A percentile compares a stretch with the other conserved stretches of the same genome.
phyloP scores from a whole-genome alignment of 176 grass and related monocot genomes.

The Musa schizocarpa region DNA sequence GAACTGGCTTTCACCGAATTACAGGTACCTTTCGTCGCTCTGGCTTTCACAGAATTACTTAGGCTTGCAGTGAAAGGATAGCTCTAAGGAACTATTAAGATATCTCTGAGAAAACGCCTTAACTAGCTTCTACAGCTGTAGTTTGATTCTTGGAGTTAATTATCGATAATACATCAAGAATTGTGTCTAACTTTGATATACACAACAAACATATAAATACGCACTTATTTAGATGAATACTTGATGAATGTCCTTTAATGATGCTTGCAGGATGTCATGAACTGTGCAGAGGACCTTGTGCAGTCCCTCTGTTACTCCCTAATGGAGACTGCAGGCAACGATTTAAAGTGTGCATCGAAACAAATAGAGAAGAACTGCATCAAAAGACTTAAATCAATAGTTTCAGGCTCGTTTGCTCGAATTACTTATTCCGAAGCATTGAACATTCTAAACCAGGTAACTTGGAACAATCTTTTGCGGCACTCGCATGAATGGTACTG shows the following conservation, averaged over 20 bases:
- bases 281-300: slow-evolving; percentile 42
- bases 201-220: no score
- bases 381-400: slow-evolving; percentile 15
- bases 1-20: slow-evolving; percentile 44
- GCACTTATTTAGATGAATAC: not conserved
- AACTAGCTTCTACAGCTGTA: no score
- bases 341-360: slow-evolving; percentile 41
- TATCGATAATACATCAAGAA: no score
- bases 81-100: no score
- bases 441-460: slow-evolving; percentile 41
- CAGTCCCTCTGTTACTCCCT: slow-evolving; percentile 31
- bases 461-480: not conserved
- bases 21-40: not conserved
- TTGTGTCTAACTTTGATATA: no score
- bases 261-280: slow-evolving; percentile 40
- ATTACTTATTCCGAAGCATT: slow-evolving; percentile 55
- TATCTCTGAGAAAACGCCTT: no score
- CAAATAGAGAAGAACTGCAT: slow-evolving; percentile 2
- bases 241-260: not conserved
- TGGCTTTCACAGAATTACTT: not conserved
- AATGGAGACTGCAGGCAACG: slow-evolving; percentile 27
- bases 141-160: no score
- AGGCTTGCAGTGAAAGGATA: no score
- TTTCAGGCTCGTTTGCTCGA: slow-evolving; percentile 28
- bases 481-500: not conserved